Evolutionary conservation across 495 filamentous ascomycete genomes (phyloP), one percentile per base, ranked within the genome.

Genomic region (Talaromyces trachyspermus): DNA sequence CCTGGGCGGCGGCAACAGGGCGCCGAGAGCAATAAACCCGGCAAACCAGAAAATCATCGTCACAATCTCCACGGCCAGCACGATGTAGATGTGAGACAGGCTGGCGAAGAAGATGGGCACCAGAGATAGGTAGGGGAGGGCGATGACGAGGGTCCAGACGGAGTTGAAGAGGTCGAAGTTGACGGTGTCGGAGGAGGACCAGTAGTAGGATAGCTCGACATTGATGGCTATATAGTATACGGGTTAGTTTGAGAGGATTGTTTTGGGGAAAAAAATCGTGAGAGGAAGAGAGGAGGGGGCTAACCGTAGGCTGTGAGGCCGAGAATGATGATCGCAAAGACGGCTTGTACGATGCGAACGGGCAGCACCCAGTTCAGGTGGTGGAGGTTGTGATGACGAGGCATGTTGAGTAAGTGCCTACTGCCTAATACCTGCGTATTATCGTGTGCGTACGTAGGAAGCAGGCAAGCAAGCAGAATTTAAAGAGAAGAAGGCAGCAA

Each of bases 41-140:
- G 82, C 80, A 59, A 95, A 89, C 89, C 89, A 94, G 71, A 91
- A 89, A 29, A 90, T 73, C 71, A 79, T 82, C n/a, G 87, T 89
- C 10, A 91, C 38, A 36, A 66, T 65, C 51, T 90, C 84, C 24
- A 84, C 65, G n/a, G 54, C 80, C 7, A 86, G 70, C 4, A 89
- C 74, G 29, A 65, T 75, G 22, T 78, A 71, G n/a, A 69, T 75
- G 63, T 85, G 78, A 48, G 75, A 73, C 11, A 79, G 50, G 36
- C 61, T 65, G 1, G 79, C 71, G 55, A 78, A 71, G 59, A 76
- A 79, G 22, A 73, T 62, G 0, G 86, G 85, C 5, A 76, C 70
- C 11, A 88, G 41, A 49, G 74, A 66, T 45, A 92, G 72, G 64
- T 86, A 89, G 25, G 70, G 62, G 17, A 86, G 65, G 0, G 80